Percentiles rank a stretch among this genome's conserved stretches.
phyloP scores from a whole-genome alignment of 1,284 basidiomycete species.

The Sanghuangporus sanghuang region DNA sequence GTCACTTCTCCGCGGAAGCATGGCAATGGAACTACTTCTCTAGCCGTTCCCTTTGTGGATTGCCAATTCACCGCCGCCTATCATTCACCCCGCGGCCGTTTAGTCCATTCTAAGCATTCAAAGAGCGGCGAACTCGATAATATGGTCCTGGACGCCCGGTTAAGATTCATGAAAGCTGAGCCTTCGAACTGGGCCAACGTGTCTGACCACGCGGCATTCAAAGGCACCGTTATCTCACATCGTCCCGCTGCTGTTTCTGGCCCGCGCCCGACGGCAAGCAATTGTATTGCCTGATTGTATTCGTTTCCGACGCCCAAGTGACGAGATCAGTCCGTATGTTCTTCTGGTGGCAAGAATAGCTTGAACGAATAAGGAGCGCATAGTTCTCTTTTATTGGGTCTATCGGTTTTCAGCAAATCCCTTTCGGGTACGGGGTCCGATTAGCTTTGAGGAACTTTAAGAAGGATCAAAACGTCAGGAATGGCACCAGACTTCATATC shows the following conservation, averaged over 20 bases:
- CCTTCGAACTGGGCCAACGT: neutral
- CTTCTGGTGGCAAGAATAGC: neutral
- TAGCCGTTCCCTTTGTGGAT: constrained; percentile 4
- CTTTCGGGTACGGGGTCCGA: neutral
- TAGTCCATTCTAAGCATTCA: neutral
- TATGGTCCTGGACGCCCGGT: neutral
- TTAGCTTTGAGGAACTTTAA: neutral
- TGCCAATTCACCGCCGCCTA: neutral
- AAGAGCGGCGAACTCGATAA: constrained; percentile 3
- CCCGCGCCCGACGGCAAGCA: neutral
- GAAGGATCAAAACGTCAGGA: neutral
- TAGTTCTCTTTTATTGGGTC: neutral
- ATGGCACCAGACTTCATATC: neutral
- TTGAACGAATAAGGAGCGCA: neutral
- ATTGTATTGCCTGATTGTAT: neutral
- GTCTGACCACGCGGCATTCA: neutral
- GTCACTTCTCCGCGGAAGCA: constrained; percentile 1
- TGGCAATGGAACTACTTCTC: neutral
- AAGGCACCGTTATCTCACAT: constrained; percentile 1
- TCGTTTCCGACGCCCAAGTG: neutral
- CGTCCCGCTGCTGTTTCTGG: neutral
- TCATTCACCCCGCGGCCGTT: neutral
- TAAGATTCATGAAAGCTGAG: neutral
- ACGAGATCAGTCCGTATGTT: neutral
- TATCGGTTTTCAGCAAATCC: neutral